Evolutionary conservation across 2,329 filamentous ascomycete genomes (phyloP).

Genomic region (Fusarium sp.): DNA sequence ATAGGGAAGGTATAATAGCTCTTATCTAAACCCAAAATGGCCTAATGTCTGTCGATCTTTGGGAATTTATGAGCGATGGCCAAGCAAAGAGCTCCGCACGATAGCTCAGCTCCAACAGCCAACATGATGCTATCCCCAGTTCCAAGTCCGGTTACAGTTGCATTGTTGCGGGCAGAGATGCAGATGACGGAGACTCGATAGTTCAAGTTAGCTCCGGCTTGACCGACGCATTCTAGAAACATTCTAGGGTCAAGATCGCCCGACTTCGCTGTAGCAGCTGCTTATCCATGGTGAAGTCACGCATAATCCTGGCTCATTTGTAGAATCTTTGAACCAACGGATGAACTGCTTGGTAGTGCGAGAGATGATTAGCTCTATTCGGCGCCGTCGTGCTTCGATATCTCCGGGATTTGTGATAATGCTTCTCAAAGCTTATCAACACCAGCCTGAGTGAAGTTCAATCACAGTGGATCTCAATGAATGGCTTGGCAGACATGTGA

Average conservation of each 20-base stretch:
- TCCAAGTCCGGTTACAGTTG: not conserved
- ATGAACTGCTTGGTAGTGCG: too few relatives aligned
- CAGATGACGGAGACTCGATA: not conserved
- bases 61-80: not conserved
- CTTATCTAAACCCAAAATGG: not conserved
- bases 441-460: not conserved
- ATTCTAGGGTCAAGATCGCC: not conserved
- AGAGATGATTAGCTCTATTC: not conserved
- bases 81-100: too few relatives aligned
- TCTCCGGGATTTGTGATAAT: not conserved
- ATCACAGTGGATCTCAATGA: not conserved
- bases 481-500: not conserved
- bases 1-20: not conserved
- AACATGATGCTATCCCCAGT: not conserved
- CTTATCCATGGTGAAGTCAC: not conserved
- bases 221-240: not conserved
- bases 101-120: not conserved
- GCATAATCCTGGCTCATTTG: not conserved
- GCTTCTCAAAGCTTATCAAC: not conserved
- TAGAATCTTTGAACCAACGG: not conserved
- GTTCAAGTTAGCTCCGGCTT: not conserved
- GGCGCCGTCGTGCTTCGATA: not conserved
- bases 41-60: not conserved
- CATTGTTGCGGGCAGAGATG: not conserved
- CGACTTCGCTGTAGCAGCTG: not conserved